Evolutionary conservation across 2,329 filamentous ascomycete genomes (phyloP), one percentile per base, ranked within the genome.

Genomic region (Lasiodiplodia citricola): DNA sequence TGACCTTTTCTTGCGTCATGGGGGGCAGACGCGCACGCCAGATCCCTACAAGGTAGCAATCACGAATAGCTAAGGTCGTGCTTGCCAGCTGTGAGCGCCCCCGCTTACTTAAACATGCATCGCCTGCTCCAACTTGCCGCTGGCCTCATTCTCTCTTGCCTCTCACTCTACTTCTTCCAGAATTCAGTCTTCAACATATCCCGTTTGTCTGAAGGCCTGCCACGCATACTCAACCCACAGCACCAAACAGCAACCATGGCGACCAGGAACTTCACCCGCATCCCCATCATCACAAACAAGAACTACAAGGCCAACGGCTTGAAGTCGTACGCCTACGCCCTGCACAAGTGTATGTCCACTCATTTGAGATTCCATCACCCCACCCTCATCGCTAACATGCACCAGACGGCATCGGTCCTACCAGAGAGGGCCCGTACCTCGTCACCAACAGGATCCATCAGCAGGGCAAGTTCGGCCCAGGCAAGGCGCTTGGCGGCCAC

Each of bases 311-410:
- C 71, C 35, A 72, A 55, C 10, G 89, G 89, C 58, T 82, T 82
- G 70, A 91, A 90, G 79, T 89, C 88, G 38, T 91, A 91, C 74
- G 85, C 88, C 72, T 85, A 84, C 72, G 78, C 86, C 10, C 79
- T 91, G 73, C 85, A 85, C 75, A 90, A 89, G 76, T 91, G 75
- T 75, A 68, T 52, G 70, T 65, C 4, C 16, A 14, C 47, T 52
- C 37, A 10, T n/a, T n/a, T n/a, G 14, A n/a, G 25, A 41, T 8
- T 47, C 8, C 4, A 28, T 51, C 35, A 21, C 51, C 23, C 6
- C 16, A 18, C 23, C 38, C n/a, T 2, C 16, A 28, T 21, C 54
- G 7, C 63, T 38, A 7, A 25, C 21, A 31, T 55, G 62, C 28
- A 69, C 23, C 68, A 77, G 76, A 87, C 76, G 83, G 86, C 69